Base-by-base conservation (phyloP, 495 filamentous ascomycete genomes). In the Hypoxylon intermedium region DNA sequence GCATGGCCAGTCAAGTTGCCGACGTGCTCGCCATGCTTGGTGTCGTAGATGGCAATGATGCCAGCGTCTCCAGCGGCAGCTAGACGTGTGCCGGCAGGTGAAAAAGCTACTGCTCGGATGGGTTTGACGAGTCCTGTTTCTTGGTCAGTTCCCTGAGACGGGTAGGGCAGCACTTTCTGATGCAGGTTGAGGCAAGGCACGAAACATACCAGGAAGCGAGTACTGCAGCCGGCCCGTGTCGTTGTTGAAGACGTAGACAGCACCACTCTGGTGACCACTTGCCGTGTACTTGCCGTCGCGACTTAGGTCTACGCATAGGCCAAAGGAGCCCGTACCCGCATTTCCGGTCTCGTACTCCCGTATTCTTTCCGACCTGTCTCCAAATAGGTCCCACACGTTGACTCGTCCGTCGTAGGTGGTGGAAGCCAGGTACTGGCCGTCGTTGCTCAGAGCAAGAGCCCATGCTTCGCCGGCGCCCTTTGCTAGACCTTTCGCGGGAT, bases 201-300 rank as follows among this genome's bases (percentile, higher is more conserved):
- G 18, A 24, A 31, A 67, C 82, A 53, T 79, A 92, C 92, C 89
- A 42, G 89, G 85, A 50, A 98, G 78, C 18, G 91, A 95, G 73
- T 96, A 94, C 2, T 88, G 79, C 72, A 98, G 83, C 46, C 90
- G 86, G 12, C 89, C 90, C 0, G 90, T 91, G 66, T 91, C 87
- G 67, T 96, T 97, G 73, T 87, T 91, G 78, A 97, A 98, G 31
- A 98, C 87, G 68, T 97, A 97, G 46, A 98, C 83, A n/a, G 85
- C 87, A 19, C 94, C 94, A 70, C 90, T 96, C 72, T 96, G 86
- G 73, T 98, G 95, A 0, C 94, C 94, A 53, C 87, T 93, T 6
- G 93, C 94, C 42, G 93, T 92, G 65, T 93, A 86, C 53, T 82
- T 84, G 47, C 92, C 93, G 73, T 98, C 89, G 23, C 80, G 64